Percentiles rank a stretch among this genome's conserved stretches.
These are phyloP conservation scores for Tremellales sp. DNA, from an alignment of 1,284 basidiomycete genomes.

Conservation along the genomic window DNA sequence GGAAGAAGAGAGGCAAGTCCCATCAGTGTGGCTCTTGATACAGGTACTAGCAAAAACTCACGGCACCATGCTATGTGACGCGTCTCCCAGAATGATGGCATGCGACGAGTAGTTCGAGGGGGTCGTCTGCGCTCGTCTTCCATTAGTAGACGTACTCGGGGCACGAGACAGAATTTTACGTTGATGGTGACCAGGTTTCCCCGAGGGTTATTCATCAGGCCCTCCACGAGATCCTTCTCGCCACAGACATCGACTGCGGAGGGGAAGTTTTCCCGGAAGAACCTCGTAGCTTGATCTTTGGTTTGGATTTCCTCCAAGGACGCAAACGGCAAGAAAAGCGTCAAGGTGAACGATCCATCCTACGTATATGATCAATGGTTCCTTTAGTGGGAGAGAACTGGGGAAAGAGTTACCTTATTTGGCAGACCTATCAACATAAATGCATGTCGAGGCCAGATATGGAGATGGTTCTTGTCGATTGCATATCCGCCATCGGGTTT, in stretches of 20 bases:
- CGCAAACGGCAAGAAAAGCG: conserved; percentile 81
- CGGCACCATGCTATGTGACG: conserved; percentile 89
- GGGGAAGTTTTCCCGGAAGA: conserved; percentile 82
- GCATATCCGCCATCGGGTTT: conserved; percentile 63
- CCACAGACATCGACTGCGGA: conserved; percentile 83
- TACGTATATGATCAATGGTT: conserved; percentile 7
- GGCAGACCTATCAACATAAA: conserved; percentile 99
- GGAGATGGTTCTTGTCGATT: conserved; percentile 90
- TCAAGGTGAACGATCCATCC: conserved; percentile 57
- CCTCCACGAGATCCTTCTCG: conserved; percentile 66
- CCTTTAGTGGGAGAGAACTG: not conserved
- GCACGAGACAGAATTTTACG: too few relatives aligned
- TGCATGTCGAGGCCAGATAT: conserved; percentile 97
- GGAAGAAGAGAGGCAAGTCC: not conserved
- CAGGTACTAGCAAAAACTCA: conserved; percentile 16
- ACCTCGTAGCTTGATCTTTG: conserved; percentile 61
- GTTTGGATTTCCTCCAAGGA: conserved; percentile 68
- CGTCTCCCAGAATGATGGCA: conserved; percentile 84
- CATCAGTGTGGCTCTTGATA: not conserved
- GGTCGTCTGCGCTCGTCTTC: conserved; percentile 56
- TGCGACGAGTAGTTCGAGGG: conserved; percentile 89
- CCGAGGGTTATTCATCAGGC: conserved; percentile 77
- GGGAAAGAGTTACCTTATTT: conserved; percentile 66
- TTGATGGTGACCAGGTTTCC: conserved; percentile 87
- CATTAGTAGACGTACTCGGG: not conserved